Percentiles rank a stretch among this genome's conserved stretches.
Evolutionary conservation across 2,329 filamentous ascomycete genomes (phyloP).

Genomic region (Penicillium expansum): DNA sequence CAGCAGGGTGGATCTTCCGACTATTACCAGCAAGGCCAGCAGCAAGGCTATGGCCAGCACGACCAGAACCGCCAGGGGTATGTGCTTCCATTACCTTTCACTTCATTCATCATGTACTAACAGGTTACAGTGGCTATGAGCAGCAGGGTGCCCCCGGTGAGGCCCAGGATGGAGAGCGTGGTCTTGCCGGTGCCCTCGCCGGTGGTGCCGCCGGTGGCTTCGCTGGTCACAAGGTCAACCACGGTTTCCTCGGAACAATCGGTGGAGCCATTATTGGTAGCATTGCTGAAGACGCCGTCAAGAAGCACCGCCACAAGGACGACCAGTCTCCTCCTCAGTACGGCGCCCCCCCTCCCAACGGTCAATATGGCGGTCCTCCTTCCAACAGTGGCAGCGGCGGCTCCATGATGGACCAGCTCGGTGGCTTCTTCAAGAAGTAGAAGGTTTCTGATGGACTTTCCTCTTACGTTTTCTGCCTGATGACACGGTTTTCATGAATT

Average conservation of each 20-base stretch:
- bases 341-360: conserved; percentile 4
- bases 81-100: conserved; percentile 15
- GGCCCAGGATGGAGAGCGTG: conserved; percentile 47
- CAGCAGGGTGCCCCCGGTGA: conserved; percentile 34
- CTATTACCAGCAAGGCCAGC: conserved; percentile 19
- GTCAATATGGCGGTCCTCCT: conserved; percentile 27
- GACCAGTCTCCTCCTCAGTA: conserved; percentile 30
- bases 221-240: conserved; percentile 47
- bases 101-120: conserved; percentile 9
- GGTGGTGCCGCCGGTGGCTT: conserved; percentile 49
- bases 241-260: conserved; percentile 49
- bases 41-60: conserved; percentile 15
- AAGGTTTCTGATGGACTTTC: conserved; percentile 6
- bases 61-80: conserved; percentile 30
- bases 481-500: conserved; percentile 24
- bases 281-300: conserved; percentile 45
- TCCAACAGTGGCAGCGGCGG: conserved; percentile 18
- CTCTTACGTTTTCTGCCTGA: conserved; percentile 11
- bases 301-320: conserved; percentile 41
- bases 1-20: conserved; percentile 11
- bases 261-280: conserved; percentile 49
- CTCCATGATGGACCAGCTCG: conserved; percentile 35
- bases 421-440: conserved; percentile 41
- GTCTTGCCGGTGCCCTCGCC: conserved; percentile 47
- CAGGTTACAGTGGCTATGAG: conserved; percentile 24